Conservation (phyloP, 139 green algal species). For the Chlorella vulgaris region DNA sequence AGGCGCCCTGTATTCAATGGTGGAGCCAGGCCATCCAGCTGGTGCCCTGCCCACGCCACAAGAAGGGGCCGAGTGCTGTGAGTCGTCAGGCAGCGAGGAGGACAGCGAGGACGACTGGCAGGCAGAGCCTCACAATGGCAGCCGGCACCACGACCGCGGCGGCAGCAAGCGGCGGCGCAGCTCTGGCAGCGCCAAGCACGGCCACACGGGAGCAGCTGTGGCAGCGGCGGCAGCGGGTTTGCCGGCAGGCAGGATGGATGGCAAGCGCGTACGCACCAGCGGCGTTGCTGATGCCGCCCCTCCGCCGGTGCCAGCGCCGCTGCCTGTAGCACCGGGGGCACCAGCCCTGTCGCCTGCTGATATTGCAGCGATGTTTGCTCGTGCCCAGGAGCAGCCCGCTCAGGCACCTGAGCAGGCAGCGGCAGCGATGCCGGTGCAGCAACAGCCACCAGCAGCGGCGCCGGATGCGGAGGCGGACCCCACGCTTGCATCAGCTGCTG, state of each 20-base stretch:
- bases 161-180: constrained; percentile 5
- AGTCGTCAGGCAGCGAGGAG: neutral
- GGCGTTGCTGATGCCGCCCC: neutral
- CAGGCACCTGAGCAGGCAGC: neutral
- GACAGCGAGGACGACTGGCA: constrained; percentile 1
- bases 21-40: neutral
- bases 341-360: neutral
- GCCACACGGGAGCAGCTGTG: neutral
- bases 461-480: neutral
- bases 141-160: neutral
- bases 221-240: neutral
- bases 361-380: neutral
- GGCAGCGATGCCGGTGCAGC: neutral
- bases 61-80: neutral
- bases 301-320: neutral
- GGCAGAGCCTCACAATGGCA: neutral
- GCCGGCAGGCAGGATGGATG: neutral
- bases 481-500: neutral
- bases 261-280: constrained; percentile 15
- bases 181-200: neutral
- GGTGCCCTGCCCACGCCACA: constrained; percentile 1
- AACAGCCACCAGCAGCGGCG: neutral
- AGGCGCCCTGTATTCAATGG: constrained; percentile 3
- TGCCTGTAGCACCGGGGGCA: neutral
- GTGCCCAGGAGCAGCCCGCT: neutral